Conservation (phyloP, 352 stramenopile genomes). For the Nothophytophthora sp. region DNA sequence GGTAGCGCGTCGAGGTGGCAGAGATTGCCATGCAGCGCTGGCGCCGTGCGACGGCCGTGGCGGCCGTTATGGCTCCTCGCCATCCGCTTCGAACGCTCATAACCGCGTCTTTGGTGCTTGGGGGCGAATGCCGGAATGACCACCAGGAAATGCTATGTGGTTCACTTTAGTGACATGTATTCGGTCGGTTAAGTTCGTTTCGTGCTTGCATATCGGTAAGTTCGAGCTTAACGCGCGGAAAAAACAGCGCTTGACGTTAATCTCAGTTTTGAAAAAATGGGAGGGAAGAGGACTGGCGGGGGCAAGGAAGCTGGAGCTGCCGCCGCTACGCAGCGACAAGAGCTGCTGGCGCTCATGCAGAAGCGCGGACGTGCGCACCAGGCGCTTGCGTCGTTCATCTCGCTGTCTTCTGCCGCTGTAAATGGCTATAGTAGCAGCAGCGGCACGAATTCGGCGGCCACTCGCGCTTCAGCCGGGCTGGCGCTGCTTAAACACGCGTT, state of each 20-base stretch:
- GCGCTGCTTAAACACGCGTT: conserved; percentile 24
- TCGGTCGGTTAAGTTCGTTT: too few relatives aligned
- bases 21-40: conserved; percentile 1
- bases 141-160: too few relatives aligned
- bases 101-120: conserved; percentile 2
- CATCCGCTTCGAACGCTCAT: conserved; percentile 15
- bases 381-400: conserved; percentile 19
- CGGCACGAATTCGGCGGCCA: background rate
- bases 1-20: background rate
- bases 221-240: too few relatives aligned
- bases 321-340: conserved; percentile 13
- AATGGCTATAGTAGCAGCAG: background rate
- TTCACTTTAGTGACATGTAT: too few relatives aligned
- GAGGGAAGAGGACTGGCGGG: background rate
- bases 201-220: too few relatives aligned
- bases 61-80: conserved; percentile 4
- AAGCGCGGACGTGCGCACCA: conserved; percentile 7
- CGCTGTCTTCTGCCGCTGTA: conserved; percentile 10
- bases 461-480: background rate
- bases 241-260: too few relatives aligned
- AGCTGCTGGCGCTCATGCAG: conserved; percentile 33
- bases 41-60: conserved; percentile 2
- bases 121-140: too few relatives aligned
- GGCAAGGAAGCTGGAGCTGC: conserved; percentile 2
- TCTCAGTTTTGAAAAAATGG: background rate